A percentile compares a stretch with the other conserved stretches of the same genome.
These are phyloP conservation scores for Nannizzia gypsea DNA, from an alignment of 2,329 filamentous ascomycete species.

Conservation along the genomic window DNA sequence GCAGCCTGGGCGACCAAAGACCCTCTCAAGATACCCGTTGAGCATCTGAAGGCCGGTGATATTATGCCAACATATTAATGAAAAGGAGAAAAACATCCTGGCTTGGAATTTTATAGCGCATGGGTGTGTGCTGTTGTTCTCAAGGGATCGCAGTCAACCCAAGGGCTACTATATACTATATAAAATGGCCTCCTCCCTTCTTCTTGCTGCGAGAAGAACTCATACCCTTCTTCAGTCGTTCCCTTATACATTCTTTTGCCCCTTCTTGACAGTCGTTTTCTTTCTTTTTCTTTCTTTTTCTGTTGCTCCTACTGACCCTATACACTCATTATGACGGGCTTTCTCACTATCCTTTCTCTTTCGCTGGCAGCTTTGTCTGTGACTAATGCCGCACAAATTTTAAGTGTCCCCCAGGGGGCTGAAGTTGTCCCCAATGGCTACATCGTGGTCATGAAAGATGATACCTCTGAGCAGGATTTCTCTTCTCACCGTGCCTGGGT, in stretches of 20 bases:
- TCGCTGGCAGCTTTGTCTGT: conserved; percentile 4
- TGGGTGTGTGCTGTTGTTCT: no score
- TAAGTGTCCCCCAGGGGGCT: not conserved
- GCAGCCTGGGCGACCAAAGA: no score
- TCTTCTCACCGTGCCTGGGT: conserved; percentile 3
- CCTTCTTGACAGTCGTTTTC: not conserved
- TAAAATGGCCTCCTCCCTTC: no score
- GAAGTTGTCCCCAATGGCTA: conserved; percentile 6
- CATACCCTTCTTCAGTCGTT: not conserved
- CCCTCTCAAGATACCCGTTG: no score
- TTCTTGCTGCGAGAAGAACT: not conserved
- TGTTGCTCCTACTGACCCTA: not conserved
- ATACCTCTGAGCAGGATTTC: conserved; percentile 2
- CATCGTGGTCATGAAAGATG: conserved; percentile 8
- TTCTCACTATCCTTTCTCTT: conserved; percentile 1
- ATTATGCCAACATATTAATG: no score
- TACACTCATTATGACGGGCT: conserved; percentile 3
- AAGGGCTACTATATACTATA: no score
- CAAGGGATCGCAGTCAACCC: no score
- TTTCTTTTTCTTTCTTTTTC: not conserved
- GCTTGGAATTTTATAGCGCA: no score
- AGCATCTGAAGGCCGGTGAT: no score
- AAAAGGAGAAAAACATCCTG: no score
- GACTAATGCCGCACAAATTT: conserved; percentile 4
- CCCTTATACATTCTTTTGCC: not conserved